phyloP scores from a whole-genome alignment of 1,284 basidiomycete genomes.

The Cystobasidiaceae sp. region DNA sequence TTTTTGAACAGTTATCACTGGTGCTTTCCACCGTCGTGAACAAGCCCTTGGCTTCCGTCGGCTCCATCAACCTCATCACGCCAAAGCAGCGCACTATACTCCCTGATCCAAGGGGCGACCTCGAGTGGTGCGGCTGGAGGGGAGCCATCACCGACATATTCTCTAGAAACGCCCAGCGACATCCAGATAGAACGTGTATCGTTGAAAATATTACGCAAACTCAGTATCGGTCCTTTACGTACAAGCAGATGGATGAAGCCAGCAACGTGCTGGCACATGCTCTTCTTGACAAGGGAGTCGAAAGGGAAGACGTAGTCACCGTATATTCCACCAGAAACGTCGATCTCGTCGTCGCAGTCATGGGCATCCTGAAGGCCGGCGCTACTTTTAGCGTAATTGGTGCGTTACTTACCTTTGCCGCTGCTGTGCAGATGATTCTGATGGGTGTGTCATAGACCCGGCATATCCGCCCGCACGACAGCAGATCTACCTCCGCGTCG shows the following conservation, averaged over 20 bases:
- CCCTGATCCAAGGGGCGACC: conserved; percentile 79
- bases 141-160: conserved; percentile 94
- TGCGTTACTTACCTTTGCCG: conserved; percentile 49
- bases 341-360: conserved; percentile 92
- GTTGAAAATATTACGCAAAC: conserved; percentile 61
- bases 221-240: conserved; percentile 62
- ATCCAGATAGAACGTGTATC: conserved; percentile 75
- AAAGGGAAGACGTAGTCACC: conserved; percentile 95
- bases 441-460: conserved; percentile 60
- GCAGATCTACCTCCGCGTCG: conserved; percentile 91
- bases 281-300: conserved; percentile 74
- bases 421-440: neutral
- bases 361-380: conserved; percentile 94
- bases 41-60: conserved; percentile 55
- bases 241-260: conserved; percentile 73
- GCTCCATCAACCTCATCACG: conserved; percentile 75
- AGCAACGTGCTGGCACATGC: conserved; percentile 89
- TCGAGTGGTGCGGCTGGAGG: conserved; percentile 96
- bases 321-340: conserved; percentile 97
- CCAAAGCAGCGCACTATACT: conserved; percentile 64
- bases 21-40: conserved; percentile 61
- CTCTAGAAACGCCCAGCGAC: conserved; percentile 67
- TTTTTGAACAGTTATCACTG: conserved; percentile 83
- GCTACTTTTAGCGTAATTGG: conserved; percentile 97
- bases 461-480: conserved; percentile 93